Percentiles rank a stretch among this genome's conserved stretches.
Conservation (phyloP, 441 rosid species). For the Monsonia emarginata region DNA sequence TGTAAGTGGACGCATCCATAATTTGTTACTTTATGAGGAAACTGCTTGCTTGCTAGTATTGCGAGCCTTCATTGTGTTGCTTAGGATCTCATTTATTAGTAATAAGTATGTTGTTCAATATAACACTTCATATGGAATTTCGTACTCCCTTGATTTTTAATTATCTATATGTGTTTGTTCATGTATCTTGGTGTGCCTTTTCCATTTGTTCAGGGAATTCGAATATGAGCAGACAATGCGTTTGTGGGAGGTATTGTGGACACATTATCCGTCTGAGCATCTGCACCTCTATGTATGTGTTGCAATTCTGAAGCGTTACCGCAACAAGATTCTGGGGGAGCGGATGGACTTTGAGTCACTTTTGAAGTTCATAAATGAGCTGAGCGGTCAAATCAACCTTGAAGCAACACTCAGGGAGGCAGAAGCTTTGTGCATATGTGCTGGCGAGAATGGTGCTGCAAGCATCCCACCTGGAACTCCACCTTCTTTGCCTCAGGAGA, state of each 20-base stretch:
- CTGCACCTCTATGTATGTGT: conserved; percentile 79
- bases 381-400: conserved; percentile 71
- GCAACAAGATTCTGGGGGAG: conserved; percentile 76
- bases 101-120: too few relatives aligned
- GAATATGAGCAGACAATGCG: conserved; percentile 69
- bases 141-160: neutral
- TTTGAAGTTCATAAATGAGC: conserved; percentile 82
- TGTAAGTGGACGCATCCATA: neutral
- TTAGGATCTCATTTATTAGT: neutral
- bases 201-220: conserved; percentile 48
- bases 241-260: conserved; percentile 94
- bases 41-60: neutral
- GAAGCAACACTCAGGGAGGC: conserved; percentile 71
- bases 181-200: conserved; percentile 8
- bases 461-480: conserved; percentile 91
- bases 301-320: conserved; percentile 80
- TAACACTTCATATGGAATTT: neutral
- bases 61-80: neutral
- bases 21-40: neutral
- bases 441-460: conserved; percentile 87
- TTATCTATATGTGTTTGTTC: neutral
- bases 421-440: conserved; percentile 82
- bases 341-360: conserved; percentile 95
- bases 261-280: conserved; percentile 73
- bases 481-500: conserved; percentile 63